Base-by-base conservation (phyloP, 306 rosid species). In the Lupinus albus region DNA sequence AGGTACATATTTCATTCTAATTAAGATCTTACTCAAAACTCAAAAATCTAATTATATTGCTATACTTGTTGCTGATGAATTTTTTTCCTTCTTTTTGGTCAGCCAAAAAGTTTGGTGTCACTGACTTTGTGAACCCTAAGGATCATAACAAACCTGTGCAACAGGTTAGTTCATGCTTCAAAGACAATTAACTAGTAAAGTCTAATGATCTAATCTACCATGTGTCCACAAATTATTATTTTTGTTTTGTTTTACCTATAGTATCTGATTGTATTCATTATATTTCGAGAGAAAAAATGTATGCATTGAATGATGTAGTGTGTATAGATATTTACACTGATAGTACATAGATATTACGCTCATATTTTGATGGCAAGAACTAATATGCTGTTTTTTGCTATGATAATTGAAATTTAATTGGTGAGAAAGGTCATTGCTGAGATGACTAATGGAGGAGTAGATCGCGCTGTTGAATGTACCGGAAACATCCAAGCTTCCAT, bases 381-480 rank as follows among this genome's bases (percentile, higher is more conserved):
- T 25, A 25, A 25, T 25, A 25, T 25, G 30, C 30, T 25, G 4
- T 25, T 25, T 25, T 25, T 25, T 25, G 30, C 30, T 1, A 25
- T 25, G 4, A 25, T 25, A 25, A 25, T 25, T 25, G 30, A 25
- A 25, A 25, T 25, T 25, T 25, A 25, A 25, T 25, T 25, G 30
- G 30, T 25, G 30, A 25, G 4, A 25, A 25, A 25, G 84, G 84
- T 81, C 13, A 79, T 81, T 65, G 75, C 77, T 14, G 83, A 76
- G 12, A 73, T 81, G 65, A 84, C 89, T 0, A 47, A 73, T n/a
- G 89, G 86, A n/a, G 89, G 89, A 73, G 84, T 81, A 3, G 89
- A 84, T 13, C 30, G 89, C 7, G 76, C 86, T 61, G 6, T 81
- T 21, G 86, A 84, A 63, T 84, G 86, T 59, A 81, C 86, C 0